These are phyloP conservation scores for Pichia deserticola DNA, from an alignment of 805 yeast genomes.

Conservation along the genomic window DNA sequence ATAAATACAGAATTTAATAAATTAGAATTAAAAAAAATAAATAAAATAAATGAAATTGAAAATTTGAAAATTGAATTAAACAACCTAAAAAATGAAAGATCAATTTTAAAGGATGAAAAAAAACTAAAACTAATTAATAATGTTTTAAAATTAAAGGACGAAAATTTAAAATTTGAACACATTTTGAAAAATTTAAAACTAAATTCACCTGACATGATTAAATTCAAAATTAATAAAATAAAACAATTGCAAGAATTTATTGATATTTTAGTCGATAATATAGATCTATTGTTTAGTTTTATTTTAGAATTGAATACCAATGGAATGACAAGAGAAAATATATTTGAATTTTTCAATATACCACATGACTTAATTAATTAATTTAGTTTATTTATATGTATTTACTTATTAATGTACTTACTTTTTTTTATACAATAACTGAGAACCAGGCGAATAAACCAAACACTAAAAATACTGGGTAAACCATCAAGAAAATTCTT, in stretches of 20 bases:
- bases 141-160: conserved; percentile 10
- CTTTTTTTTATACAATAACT: conserved; percentile 33
- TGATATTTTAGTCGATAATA: conserved; percentile 29
- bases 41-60: conserved; percentile 5
- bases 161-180: background rate
- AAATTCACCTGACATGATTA: conserved; percentile 2
- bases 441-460: conserved; percentile 48
- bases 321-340: no score
- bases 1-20: conserved; percentile 10
- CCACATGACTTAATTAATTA: no score
- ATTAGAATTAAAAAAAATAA: conserved; percentile 6
- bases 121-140: conserved; percentile 5
- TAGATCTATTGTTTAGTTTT: conserved; percentile 18
- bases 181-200: no score
- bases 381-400: no score
- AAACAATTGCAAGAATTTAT: conserved; percentile 5
- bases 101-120: background rate
- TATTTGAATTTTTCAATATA: no score
- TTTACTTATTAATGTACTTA: background rate
- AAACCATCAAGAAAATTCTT: conserved; percentile 43
- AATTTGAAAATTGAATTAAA: conserved; percentile 10
- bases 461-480: conserved; percentile 47
- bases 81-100: conserved; percentile 5
- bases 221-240: background rate
- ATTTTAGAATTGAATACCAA: background rate